A percentile compares a stretch with the other conserved stretches of the same genome.
These are phyloP conservation scores for Phyllosticta ampelicida DNA, from an alignment of 2,329 filamentous ascomycete genomes.

Conservation along the genomic window DNA sequence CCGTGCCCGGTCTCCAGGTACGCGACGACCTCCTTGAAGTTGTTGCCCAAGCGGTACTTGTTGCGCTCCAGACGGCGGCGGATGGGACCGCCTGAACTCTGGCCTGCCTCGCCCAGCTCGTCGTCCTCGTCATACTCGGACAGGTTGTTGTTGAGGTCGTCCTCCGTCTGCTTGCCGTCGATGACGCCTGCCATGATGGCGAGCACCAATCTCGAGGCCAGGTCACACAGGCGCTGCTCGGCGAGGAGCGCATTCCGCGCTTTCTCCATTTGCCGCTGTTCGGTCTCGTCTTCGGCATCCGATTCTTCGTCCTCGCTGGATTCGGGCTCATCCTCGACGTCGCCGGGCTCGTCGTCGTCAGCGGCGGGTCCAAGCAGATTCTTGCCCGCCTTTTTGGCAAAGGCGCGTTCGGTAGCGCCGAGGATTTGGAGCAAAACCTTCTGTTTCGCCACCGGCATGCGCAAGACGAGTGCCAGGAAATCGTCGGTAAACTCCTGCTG, in stretches of 20 bases:
- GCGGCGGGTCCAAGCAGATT: constrained; percentile 25
- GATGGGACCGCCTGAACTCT: constrained; percentile 40
- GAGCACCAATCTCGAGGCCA: constrained; percentile 75
- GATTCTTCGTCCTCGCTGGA: constrained; percentile 44
- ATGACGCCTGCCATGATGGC: constrained; percentile 66
- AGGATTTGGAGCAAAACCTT: constrained; percentile 66
- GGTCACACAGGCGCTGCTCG: constrained; percentile 75
- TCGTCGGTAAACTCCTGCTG: constrained; percentile 36
- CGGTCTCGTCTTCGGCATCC: constrained; percentile 24
- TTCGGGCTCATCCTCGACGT: constrained; percentile 54
- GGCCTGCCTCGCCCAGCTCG: constrained; percentile 13
- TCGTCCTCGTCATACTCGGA: constrained; percentile 1
- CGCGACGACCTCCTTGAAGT: constrained; percentile 73
- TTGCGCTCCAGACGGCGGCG: constrained; percentile 67
- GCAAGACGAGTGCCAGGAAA: constrained; percentile 54
- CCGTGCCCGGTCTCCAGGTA: constrained; percentile 59
- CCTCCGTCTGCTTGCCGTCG: constrained; percentile 34
- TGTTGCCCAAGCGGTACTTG: constrained; percentile 66
- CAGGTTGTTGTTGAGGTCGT: constrained; percentile 11
- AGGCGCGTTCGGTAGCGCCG: constrained; percentile 62
- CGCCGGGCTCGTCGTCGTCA: constrained; percentile 59
- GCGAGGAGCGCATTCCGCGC: constrained; percentile 51
- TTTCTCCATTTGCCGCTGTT: constrained; percentile 16
- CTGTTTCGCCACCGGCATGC: constrained; percentile 54
- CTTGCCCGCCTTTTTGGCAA: constrained; percentile 25